Evolutionary conservation across 1,139 yeast species (phyloP).

Genomic region (Sugiyamaella paludigena): DNA sequence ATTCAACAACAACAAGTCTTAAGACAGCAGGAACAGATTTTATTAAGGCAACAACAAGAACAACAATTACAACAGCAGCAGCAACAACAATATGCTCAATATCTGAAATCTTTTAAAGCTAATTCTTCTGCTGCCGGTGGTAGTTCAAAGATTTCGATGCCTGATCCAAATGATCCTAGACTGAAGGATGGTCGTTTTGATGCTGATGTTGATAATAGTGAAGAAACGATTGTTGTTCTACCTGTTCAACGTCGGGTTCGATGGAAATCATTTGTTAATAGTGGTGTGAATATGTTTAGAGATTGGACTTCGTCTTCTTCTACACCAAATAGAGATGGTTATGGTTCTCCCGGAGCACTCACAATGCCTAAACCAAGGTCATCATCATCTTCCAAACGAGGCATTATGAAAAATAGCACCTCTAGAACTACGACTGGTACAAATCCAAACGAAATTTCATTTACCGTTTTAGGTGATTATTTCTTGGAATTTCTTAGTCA

Average conservation of each 20-base stretch:
- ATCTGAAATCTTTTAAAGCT: too few species aligned
- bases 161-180: background rate
- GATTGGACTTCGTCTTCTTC: constrained; percentile 8
- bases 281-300: constrained; percentile 5
- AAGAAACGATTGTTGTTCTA: too few species aligned
- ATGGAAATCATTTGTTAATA: constrained; percentile 11
- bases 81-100: too few species aligned
- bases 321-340: constrained; percentile 1
- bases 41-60: background rate
- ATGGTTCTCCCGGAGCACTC: too few species aligned
- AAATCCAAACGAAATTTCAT: constrained; percentile 4
- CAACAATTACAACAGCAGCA: too few species aligned
- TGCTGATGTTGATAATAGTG: too few species aligned
- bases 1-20: background rate
- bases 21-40: background rate
- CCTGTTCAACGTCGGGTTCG: background rate
- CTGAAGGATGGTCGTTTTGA: too few species aligned
- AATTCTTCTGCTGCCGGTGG: too few species aligned
- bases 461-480: constrained; percentile 8
- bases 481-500: constrained; percentile 5
- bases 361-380: background rate
- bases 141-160: background rate
- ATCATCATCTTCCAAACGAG: background rate
- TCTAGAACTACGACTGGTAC: background rate
- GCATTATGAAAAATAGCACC: background rate